Evolutionary conservation across 2,329 filamentous ascomycete genomes (phyloP).

Genomic region (Nannizzia gypsea): DNA sequence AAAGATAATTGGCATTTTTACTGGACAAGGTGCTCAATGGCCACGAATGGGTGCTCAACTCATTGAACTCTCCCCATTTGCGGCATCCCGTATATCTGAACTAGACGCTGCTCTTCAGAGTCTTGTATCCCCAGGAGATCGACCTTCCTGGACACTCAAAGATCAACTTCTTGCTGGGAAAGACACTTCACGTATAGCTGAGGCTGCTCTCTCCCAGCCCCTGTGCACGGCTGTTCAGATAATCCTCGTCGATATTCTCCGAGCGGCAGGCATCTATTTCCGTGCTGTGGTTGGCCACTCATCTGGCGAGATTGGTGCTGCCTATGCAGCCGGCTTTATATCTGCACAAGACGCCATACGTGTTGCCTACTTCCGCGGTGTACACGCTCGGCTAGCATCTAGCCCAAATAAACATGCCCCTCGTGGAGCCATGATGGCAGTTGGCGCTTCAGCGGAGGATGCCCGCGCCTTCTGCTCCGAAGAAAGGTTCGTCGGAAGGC

Average conservation of each 20-base stretch:
- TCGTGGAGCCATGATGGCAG: conserved; percentile 40
- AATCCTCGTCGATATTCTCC: conserved; percentile 10
- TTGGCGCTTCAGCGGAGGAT: conserved; percentile 30
- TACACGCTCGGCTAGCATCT: conserved; percentile 18
- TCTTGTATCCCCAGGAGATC: not conserved
- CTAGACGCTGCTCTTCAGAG: not conserved
- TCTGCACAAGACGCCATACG: conserved; percentile 32
- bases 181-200: not conserved
- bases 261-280: conserved; percentile 23
- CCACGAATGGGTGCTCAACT: conserved; percentile 7
- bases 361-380: conserved; percentile 37
- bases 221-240: conserved; percentile 16
- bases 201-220: conserved; percentile 12
- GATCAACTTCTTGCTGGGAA: not conserved
- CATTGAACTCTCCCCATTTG: not conserved
- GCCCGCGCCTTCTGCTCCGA: conserved; percentile 21
- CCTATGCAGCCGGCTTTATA: conserved; percentile 39
- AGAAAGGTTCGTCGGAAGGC: conserved; percentile 18
- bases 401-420: not conserved
- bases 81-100: not conserved
- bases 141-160: conserved; percentile 32
- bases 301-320: conserved; percentile 40
- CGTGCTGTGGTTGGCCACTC: conserved; percentile 37
- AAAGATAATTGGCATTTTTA: conserved; percentile 12
- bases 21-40: conserved; percentile 16